Base-by-base conservation (phyloP, 2,329 filamentous ascomycete species). In the Calonectria ilicicola region DNA sequence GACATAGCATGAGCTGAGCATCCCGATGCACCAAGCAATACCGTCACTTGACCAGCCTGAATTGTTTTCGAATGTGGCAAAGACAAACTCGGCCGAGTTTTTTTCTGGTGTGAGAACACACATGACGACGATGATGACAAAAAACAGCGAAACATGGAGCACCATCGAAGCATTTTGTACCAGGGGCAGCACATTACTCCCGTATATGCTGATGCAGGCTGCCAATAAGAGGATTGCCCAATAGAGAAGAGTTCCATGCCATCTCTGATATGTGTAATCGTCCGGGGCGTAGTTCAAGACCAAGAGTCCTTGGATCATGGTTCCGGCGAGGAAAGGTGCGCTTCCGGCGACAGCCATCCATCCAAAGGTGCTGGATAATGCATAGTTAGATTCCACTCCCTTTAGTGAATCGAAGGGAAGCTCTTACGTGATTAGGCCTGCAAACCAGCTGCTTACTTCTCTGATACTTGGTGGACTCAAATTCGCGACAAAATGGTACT, bases 1-100 rank as follows among this genome's bases (percentile, higher is more conserved):
- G 2, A 77, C 72, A 10, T 75, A 77, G 23, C 76, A 77, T 15
- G 75, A 77, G 17, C 74, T 75, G 1, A 76, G 62, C 21, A 78
- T 47, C 7, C 76, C 76, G 8, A 78, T 77, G 4, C 72, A 71
- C 74, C 76, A 75, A 1, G 76, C 76, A 38, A 75, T 23, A 0
- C 56, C 76, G 6, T 74, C 51, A 3, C 32, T 74, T 0, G 60
- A 44, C 76, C 76, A 77, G 1, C 76, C 76, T 1, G 76, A 77
- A 7, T 76, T 75, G 6, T 78, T 77, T 38, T 74, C 65, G 19
- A 77, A 75, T 2, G 9, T 17, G 0, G 65, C 68, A 19, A 78
- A 78, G 2, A 78, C 76, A 15, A 65, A 73, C 5, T 60, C 21
- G 3, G 70, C 66, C 1, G 76, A 66, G 40, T 76, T 63, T 10